These are phyloP conservation scores for Phytopythium chamaehyphon DNA, from an alignment of 352 stramenopile genomes.

Conservation along the genomic window DNA sequence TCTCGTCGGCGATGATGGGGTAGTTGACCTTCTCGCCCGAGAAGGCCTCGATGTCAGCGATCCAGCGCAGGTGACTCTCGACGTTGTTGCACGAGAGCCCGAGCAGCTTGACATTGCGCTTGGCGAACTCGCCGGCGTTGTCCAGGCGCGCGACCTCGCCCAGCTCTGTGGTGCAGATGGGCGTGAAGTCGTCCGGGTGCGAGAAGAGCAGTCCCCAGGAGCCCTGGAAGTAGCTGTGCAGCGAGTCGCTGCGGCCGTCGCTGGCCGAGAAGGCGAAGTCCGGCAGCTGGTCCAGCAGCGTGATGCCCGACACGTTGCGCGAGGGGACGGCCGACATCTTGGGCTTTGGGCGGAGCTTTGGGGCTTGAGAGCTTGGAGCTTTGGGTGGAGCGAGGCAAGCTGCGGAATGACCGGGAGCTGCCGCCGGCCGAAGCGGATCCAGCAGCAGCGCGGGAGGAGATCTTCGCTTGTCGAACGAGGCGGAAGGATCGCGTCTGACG, in stretches of 20 bases:
- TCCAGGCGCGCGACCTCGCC: constrained; percentile 82
- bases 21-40: constrained; percentile 75
- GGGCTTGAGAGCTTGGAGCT: background rate
- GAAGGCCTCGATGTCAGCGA: constrained; percentile 80
- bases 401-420: constrained; percentile 1
- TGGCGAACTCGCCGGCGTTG: constrained; percentile 70
- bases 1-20: constrained; percentile 89
- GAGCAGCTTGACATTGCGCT: constrained; percentile 78
- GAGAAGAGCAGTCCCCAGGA: constrained; percentile 76
- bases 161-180: constrained; percentile 93
- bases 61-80: constrained; percentile 71
- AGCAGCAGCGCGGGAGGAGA: background rate
- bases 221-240: constrained; percentile 64
- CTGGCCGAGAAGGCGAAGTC: constrained; percentile 58
- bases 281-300: constrained; percentile 51
- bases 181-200: constrained; percentile 91
- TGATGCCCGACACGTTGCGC: constrained; percentile 43
- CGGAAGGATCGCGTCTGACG: constrained; percentile 1
- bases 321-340: constrained; percentile 3
- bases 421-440: no score
- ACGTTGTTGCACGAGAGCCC: constrained; percentile 77
- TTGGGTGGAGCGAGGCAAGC: background rate
- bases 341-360: background rate
- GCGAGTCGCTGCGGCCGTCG: constrained; percentile 38
- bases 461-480: background rate